Base-by-base conservation (phyloP, 2,329 filamentous ascomycete genomes). In the Aureobasidium melanogenum region DNA sequence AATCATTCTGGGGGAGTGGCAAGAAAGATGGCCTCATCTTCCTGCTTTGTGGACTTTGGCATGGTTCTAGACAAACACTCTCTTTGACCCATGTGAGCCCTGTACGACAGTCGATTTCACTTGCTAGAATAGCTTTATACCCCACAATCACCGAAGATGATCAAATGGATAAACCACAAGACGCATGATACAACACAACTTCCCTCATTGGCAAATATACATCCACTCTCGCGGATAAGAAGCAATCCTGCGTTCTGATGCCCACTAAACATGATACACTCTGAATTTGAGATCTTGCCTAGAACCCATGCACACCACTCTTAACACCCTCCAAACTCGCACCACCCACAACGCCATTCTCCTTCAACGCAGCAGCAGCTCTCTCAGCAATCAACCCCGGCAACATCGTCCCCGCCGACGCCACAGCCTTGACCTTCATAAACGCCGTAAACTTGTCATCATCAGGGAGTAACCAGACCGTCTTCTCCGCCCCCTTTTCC, bases 41-140 rank as follows among this genome's bases (percentile, higher is more conserved):
- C 94, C 94, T 19, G 89, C 91, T 2, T 82, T 94, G 61, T 99
- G 94, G 94, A 97, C 92, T 26, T 72, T 97, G 72, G 91, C 91
- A 28, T 99, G 94, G 92, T 91, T 97, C 71, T 97, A 58, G 30
- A 22, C n/a, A 51, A 9, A 24, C 6, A 36, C 30, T 36, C 15
- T 8, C 9, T 1, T 32, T 32, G 30, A 6, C 10, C 3, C 32
- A 19, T 32, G 17, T 14, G 32, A 15, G 12, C 26, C 3, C 8
- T 15, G 5, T 1, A 24, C 43, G 17, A n/a, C 14, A 14, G 5
- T 14, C 6, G n/a, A 30, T 9, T 5, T 6, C 44, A 5, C 9
- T 30, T 36, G 47, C 32, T 24, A 19, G 24, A 4, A 24, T 51
- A 36, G 30, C 32, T 36, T 17, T 51, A 51, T 51, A 51, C 47